Percentiles rank a stretch among this genome's conserved stretches.
Evolutionary conservation across 306 rosid species (phyloP).

Genomic region (Pueraria montana): DNA sequence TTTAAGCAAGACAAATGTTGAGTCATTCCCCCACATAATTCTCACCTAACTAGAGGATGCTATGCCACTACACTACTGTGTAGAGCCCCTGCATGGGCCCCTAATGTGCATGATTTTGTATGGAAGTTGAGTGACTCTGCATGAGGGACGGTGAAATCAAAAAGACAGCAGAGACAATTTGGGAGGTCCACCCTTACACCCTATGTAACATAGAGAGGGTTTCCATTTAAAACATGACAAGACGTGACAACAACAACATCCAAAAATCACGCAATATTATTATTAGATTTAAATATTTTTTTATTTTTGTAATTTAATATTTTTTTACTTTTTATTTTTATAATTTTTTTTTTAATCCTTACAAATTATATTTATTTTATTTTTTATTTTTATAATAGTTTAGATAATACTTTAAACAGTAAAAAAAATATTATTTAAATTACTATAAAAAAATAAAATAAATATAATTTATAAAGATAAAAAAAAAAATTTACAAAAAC

Average conservation of each 20-base stretch:
- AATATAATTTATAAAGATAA: no score
- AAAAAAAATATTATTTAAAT: no score
- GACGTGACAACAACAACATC: constrained; percentile 57
- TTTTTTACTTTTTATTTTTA: no score
- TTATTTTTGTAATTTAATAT: no score
- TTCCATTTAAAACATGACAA: constrained; percentile 36
- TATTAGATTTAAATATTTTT: no score
- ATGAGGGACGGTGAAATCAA: constrained; percentile 8
- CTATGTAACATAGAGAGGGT: constrained; percentile 19
- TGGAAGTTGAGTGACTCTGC: constrained; percentile 33
- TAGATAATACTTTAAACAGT: no score
- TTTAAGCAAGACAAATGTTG: neutral
- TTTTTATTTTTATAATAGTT: no score
- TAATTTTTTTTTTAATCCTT: no score
- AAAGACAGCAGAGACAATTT: neutral
- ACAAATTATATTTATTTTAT: no score
- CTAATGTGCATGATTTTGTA: constrained; percentile 9
- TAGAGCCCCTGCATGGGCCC: neutral
- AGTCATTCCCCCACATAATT: neutral
- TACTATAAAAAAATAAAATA: no score
- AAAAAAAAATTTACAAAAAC: no score
- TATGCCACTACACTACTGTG: neutral
- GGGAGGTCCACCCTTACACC: constrained; percentile 49
- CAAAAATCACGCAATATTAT: constrained; percentile 41
- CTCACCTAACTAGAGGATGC: neutral